Evolutionary conservation across 345 rosid genomes (phyloP).

Genomic region (Salix udensis): DNA sequence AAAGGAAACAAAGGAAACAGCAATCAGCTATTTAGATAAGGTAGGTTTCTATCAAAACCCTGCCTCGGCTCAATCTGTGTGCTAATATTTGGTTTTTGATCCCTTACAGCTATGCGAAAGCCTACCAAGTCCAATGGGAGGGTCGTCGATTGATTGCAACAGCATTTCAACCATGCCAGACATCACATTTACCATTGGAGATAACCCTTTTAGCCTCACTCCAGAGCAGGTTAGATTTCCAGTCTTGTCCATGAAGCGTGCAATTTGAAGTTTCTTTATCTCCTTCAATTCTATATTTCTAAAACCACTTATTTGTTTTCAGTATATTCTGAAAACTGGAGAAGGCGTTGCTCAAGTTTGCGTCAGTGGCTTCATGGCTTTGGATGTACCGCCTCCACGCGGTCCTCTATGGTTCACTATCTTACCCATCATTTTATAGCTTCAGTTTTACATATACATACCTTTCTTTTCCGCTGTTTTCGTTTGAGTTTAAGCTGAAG

Average conservation of each 20-base stretch:
- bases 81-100: not conserved
- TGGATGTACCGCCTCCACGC: conserved; percentile 59
- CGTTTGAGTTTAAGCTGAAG: not conserved
- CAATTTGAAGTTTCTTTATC: not conserved
- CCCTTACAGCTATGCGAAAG: conserved; percentile 56
- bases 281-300: not conserved
- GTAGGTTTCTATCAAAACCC: conserved; percentile 18
- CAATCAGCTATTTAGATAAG: conserved; percentile 50
- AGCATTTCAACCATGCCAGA: conserved; percentile 49
- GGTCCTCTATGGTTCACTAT: conserved; percentile 65
- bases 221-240: conserved; percentile 56
- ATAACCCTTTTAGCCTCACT: conserved; percentile 51
- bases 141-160: conserved; percentile 49
- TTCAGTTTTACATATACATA: not conserved
- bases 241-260: not conserved
- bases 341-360: conserved; percentile 48
- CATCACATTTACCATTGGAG: conserved; percentile 60
- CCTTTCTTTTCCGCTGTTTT: not conserved
- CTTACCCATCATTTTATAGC: not conserved
- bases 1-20: conserved; percentile 48
- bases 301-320: conserved; percentile 9
- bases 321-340: conserved; percentile 69
- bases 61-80: not conserved
- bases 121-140: conserved; percentile 66
- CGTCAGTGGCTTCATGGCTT: conserved; percentile 64